These are phyloP conservation scores for Tuber microsphaerosporum DNA, from an alignment of 495 filamentous ascomycete genomes.

Conservation along the genomic window DNA sequence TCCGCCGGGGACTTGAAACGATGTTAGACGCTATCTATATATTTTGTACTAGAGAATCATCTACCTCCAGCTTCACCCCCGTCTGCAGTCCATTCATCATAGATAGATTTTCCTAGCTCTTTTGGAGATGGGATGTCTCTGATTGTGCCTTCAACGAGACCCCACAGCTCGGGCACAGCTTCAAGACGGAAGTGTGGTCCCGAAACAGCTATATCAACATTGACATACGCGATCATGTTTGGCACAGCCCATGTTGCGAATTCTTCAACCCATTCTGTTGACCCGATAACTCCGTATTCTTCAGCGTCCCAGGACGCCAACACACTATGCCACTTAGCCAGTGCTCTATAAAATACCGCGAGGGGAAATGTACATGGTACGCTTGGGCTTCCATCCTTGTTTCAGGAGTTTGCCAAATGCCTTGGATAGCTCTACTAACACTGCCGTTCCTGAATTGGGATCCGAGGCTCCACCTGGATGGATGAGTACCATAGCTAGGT, in stretches of 20 bases:
- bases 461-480: constrained; percentile 44
- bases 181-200: constrained; percentile 42
- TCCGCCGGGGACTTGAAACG: constrained; percentile 46
- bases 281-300: constrained; percentile 56
- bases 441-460: constrained; percentile 47
- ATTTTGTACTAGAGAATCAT: background rate
- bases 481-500: background rate
- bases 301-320: constrained; percentile 73
- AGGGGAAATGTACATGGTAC: constrained; percentile 48
- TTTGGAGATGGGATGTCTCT: constrained; percentile 71
- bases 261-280: constrained; percentile 59
- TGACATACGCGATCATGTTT: constrained; percentile 64
- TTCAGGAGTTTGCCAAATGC: constrained; percentile 46
- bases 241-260: constrained; percentile 74
- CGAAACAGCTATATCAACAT: constrained; percentile 59
- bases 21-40: background rate
- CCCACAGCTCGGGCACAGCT: constrained; percentile 68
- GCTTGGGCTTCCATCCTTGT: constrained; percentile 46
- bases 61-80: constrained; percentile 40
- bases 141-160: constrained; percentile 63
- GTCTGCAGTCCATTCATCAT: constrained; percentile 42
- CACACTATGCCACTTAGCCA: constrained; percentile 41
- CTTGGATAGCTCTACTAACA: constrained; percentile 44
- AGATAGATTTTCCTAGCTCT: constrained; percentile 44
- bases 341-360: background rate